Evolutionary conservation across 1,139 yeast genomes (phyloP).

Genomic region (Kodamaea sp.): DNA sequence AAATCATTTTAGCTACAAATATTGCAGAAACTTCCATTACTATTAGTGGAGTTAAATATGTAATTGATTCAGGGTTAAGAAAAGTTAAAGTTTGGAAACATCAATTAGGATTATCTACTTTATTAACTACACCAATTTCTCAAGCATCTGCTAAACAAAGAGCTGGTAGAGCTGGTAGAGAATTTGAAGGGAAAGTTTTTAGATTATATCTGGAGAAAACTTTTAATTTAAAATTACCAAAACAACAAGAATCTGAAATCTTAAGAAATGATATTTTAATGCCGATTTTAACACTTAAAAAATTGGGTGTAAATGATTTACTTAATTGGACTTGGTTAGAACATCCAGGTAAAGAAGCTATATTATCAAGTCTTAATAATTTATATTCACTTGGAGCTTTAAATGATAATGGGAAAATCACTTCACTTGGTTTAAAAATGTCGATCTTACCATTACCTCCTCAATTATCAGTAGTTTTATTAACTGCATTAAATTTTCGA

Average conservation of each 20-base stretch:
- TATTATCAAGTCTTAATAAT: constrained; percentile 72
- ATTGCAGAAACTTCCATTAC: constrained; percentile 98
- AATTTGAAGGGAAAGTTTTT: constrained; percentile 81
- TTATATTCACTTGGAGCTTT: constrained; percentile 78
- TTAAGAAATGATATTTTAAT: constrained; percentile 80
- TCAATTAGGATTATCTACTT: constrained; percentile 83
- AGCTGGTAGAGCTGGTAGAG: constrained; percentile 99
- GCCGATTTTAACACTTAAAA: constrained; percentile 79
- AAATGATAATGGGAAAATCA: constrained; percentile 70
- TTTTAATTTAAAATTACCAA: constrained; percentile 51
- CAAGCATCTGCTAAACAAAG: constrained; percentile 94
- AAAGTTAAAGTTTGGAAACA: constrained; percentile 95
- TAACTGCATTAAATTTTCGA: constrained; percentile 59
- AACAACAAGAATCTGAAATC: constrained; percentile 91
- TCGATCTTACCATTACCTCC: constrained; percentile 89
- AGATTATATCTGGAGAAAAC: constrained; percentile 76
- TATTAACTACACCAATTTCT: constrained; percentile 87
- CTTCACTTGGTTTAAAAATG: constrained; percentile 77
- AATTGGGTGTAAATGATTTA: constrained; percentile 78
- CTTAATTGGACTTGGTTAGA: constrained; percentile 91
- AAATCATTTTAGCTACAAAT: constrained; percentile 86
- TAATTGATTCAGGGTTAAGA: constrained; percentile 85
- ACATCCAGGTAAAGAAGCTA: constrained; percentile 77
- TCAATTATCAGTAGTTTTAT: constrained; percentile 81
- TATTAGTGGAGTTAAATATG: constrained; percentile 92